Evolutionary conservation across 768 basidiomycete species (phyloP).

Genomic region (Boletus patriciae): DNA sequence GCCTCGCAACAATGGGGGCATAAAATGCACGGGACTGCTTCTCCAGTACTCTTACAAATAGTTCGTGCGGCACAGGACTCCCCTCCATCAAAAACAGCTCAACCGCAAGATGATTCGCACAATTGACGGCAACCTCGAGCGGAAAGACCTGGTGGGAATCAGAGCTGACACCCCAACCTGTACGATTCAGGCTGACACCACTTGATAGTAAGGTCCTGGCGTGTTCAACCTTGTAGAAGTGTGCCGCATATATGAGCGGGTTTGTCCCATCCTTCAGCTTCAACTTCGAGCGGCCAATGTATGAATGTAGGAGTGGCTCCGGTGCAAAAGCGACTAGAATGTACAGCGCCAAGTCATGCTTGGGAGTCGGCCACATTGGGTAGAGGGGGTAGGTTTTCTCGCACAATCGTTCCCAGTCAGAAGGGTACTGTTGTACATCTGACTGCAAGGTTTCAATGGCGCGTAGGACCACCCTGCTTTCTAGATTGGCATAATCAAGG

Average conservation of each 20-base stretch:
- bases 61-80: background rate
- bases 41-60: background rate
- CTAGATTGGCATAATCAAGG: background rate
- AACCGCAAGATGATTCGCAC: accelerated
- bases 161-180: background rate
- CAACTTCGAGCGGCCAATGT: background rate
- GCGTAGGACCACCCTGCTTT: background rate
- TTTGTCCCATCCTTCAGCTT: background rate
- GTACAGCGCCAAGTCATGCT: conserved; percentile 1
- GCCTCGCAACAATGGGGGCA: background rate
- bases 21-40: accelerated
- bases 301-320: background rate
- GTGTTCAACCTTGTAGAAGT: background rate
- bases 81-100: background rate
- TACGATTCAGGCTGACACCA: background rate
- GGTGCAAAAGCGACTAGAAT: background rate
- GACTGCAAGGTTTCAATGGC: background rate
- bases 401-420: conserved; percentile 3
- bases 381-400: background rate
- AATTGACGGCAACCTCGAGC: background rate
- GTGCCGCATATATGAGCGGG: conserved; percentile 6
- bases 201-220: background rate
- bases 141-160: background rate
- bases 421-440: background rate
- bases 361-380: background rate